Evolutionary conservation across 129 eudicot genomes (phyloP).

Genomic region (Helichrysum umbraculigerum): DNA sequence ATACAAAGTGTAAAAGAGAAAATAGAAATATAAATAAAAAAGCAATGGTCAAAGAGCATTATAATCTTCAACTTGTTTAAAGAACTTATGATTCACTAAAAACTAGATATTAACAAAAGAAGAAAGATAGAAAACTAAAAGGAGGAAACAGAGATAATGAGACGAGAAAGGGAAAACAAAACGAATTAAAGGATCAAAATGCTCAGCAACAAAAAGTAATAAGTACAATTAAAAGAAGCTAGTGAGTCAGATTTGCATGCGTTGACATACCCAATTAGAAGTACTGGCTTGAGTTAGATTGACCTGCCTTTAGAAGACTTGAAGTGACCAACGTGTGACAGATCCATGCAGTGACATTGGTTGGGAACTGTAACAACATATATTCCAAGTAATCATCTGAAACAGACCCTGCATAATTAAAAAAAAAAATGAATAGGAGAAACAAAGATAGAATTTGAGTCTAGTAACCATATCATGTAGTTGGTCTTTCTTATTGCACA

Average conservation of each 20-base stretch:
- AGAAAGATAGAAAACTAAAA: background rate
- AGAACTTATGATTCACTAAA: background rate
- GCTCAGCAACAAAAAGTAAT: background rate
- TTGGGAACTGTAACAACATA: constrained; percentile 89
- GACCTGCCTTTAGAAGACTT: constrained; percentile 96
- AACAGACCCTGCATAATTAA: constrained; percentile 68
- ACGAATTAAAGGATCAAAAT: constrained; percentile 6
- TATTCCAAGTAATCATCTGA: constrained; percentile 95
- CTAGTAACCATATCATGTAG: background rate
- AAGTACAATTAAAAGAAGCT: background rate
- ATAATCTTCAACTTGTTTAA: background rate
- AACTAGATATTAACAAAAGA: background rate
- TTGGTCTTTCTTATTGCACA: constrained; percentile 13
- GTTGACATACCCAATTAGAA: constrained; percentile 41
- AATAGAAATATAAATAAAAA: background rate
- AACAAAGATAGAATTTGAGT: background rate
- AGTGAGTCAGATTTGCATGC: constrained; percentile 16
- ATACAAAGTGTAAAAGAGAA: constrained; percentile 7
- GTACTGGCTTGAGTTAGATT: constrained; percentile 55
- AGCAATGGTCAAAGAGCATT: constrained; percentile 6
- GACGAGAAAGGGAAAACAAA: background rate
- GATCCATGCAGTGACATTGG: constrained; percentile 96
- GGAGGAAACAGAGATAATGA: background rate
- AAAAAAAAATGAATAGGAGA: constrained; percentile 10
- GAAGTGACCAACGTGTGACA: constrained; percentile 96